Evolutionary conservation across 441 rosid species (phyloP).

Genomic region (Biscutella auriculata): DNA sequence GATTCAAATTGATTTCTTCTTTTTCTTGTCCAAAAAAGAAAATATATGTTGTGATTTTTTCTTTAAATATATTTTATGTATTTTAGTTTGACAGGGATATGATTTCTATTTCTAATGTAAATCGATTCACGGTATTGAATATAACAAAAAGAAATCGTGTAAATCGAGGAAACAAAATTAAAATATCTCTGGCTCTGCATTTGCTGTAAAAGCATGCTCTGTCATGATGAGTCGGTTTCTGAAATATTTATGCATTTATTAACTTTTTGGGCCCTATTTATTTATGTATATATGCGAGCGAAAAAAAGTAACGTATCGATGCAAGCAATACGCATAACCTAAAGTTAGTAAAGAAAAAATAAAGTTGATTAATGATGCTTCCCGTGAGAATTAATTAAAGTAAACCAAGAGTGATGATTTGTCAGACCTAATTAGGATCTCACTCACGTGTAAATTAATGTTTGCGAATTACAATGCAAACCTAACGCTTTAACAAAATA

Average conservation of each 20-base stretch:
- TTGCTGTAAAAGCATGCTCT: constrained; percentile 5
- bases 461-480: constrained; percentile 6
- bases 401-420: constrained; percentile 4
- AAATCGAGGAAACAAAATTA: background rate
- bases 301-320: constrained; percentile 14
- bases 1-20: too few species aligned
- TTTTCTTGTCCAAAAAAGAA: too few species aligned
- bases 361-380: constrained; percentile 1
- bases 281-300: constrained; percentile 12
- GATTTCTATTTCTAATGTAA: too few species aligned
- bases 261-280: background rate
- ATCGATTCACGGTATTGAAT: too few species aligned
- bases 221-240: constrained; percentile 7
- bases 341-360: background rate
- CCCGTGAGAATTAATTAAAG: constrained; percentile 17
- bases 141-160: background rate
- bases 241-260: background rate
- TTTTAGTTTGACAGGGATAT: too few species aligned
- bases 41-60: too few species aligned
- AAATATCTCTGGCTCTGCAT: background rate
- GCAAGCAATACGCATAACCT: background rate
- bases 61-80: too few species aligned
- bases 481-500: constrained; percentile 6
- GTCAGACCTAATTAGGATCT: constrained; percentile 17
- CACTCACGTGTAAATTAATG: constrained; percentile 12